Percentiles rank a stretch among this genome's conserved stretches.
These are phyloP conservation scores for Quercus tomentella DNA, from an alignment of 331 rosid species.

Conservation along the genomic window DNA sequence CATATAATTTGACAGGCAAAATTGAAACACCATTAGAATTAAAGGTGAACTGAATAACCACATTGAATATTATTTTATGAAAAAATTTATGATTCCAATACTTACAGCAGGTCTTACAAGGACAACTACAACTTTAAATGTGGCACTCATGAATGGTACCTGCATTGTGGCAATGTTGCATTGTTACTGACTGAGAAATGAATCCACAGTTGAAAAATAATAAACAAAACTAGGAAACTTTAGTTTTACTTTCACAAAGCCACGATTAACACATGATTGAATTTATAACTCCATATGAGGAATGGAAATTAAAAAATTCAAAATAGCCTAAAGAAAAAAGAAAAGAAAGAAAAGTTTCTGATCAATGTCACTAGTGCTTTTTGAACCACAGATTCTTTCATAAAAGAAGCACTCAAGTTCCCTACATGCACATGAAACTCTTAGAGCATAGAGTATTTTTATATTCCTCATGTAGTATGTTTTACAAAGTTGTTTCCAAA, in stretches of 20 bases:
- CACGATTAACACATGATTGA: neutral
- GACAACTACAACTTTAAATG: constrained; percentile 57
- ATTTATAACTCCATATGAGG: neutral
- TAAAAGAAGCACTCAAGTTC: too few relatives aligned
- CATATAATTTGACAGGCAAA: constrained; percentile 9
- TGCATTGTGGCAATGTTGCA: constrained; percentile 19
- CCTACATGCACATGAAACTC: too few relatives aligned
- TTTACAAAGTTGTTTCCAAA: neutral
- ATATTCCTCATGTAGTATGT: neutral
- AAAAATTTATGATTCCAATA: neutral
- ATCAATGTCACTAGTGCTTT: too few relatives aligned
- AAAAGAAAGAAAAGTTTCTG: neutral
- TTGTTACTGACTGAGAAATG: neutral
- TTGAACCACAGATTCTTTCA: too few relatives aligned
- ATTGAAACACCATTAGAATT: constrained; percentile 5
- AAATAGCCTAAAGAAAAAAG: neutral
- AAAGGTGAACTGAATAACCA: neutral
- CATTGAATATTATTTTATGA: neutral
- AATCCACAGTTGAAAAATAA: neutral
- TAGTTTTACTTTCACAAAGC: neutral
- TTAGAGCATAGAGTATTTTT: too few relatives aligned
- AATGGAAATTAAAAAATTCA: neutral
- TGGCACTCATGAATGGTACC: constrained; percentile 78
- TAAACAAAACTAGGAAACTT: neutral
- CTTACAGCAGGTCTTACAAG: constrained; percentile 78